Base-by-base conservation (phyloP, 768 basidiomycete genomes). In the Rhizopogon vesiculosus region DNA sequence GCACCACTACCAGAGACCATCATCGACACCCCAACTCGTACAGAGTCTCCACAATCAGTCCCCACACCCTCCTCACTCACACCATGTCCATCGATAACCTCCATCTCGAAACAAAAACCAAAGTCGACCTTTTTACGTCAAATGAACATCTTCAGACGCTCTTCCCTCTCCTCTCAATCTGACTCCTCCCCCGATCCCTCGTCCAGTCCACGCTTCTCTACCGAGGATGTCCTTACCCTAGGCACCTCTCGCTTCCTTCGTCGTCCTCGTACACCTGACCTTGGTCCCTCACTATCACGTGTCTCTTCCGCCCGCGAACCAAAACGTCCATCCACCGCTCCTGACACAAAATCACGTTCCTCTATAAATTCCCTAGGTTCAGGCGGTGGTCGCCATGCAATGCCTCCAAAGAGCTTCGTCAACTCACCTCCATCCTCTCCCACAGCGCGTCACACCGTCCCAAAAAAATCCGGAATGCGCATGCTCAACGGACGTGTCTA, bases 401-500 rank as follows among this genome's bases (percentile, higher is more conserved):
- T 46, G 5, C 50, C 61, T 1, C 45, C 43, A 54, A 63, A 59
- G 33, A 38, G 56, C 29, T 38, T 50, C 12, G 7, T 53, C 31
- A 38, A 39, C 19, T 16, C 53, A 4, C 2, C 7, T 31, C 59
- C 45, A 19, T 59, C 59, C 15, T n/a, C 53, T 1, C 5, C 41
- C 2, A 18, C 38, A 41, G 53, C 16, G 0, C 64, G 55, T 1
- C 13, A 50, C 12, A 13, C 61, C 10, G 54, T 64, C 13, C 56
- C 51, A 42, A 56, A 28, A 48, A 68, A 58, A 42, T 72, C 43
- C 6, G 78, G 79, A 53, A 76, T 80, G 3, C 79, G 78, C 54
- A 86, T 94, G 87, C 77, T 95, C 57, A 95, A 95, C 63, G 93
- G 93, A 0, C 79, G 93, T 25, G 81, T 93, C 0, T 94, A 94